These are phyloP conservation scores for Dryas drummondii DNA, from an alignment of 306 rosid species.

Conservation along the genomic window DNA sequence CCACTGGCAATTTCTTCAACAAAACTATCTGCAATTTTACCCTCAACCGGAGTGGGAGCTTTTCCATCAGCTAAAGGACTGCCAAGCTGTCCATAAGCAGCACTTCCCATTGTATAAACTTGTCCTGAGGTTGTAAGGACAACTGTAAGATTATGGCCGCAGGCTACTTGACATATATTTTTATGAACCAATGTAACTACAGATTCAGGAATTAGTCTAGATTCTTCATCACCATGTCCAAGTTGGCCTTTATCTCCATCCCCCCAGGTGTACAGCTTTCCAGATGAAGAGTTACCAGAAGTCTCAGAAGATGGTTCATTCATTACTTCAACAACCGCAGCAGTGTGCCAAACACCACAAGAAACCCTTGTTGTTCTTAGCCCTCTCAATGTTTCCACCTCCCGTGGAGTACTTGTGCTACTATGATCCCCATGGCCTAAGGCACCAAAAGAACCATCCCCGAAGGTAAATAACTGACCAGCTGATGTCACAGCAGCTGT, in stretches of 20 bases:
- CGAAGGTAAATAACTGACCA: constrained; percentile 90
- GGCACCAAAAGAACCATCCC: constrained; percentile 98
- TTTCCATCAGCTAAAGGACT: constrained; percentile 68
- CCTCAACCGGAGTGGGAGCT: constrained; percentile 61
- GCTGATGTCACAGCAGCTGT: constrained; percentile 84
- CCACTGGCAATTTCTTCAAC: constrained; percentile 87
- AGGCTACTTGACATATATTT: constrained; percentile 75
- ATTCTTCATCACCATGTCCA: constrained; percentile 65
- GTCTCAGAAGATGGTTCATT: constrained; percentile 48
- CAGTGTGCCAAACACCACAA: constrained; percentile 99
- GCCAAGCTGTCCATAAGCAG: constrained; percentile 88
- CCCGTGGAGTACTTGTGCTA: constrained; percentile 67
- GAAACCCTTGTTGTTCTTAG: constrained; percentile 72
- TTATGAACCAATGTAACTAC: constrained; percentile 60
- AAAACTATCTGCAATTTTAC: constrained; percentile 58
- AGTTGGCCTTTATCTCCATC: constrained; percentile 93
- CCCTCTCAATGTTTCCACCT: constrained; percentile 73
- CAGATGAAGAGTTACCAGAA: constrained; percentile 46
- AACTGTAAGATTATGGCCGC: constrained; percentile 82
- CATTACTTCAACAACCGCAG: constrained; percentile 67
- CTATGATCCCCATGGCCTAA: constrained; percentile 85
- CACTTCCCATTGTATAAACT: constrained; percentile 85
- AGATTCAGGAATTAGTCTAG: constrained; percentile 69
- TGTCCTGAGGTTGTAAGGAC: constrained; percentile 76
- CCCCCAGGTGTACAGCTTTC: constrained; percentile 93